Evolutionary conservation across 106 monocot genomes (phyloP).

Genomic region (Phalaenopsis equestris): DNA sequence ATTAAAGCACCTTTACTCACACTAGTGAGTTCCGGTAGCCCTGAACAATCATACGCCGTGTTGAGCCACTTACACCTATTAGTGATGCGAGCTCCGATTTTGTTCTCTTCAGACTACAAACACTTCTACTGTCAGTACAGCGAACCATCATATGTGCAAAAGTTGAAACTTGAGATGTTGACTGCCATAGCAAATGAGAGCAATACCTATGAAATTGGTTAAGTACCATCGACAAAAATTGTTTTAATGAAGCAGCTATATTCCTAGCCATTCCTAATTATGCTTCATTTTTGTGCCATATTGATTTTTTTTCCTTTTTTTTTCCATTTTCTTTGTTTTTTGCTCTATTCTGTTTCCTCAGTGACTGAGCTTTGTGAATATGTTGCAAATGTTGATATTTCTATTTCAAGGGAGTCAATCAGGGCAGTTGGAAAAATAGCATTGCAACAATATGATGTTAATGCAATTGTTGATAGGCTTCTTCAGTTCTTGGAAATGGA

Average conservation of each 20-base stretch:
- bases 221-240: not conserved
- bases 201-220: constrained; percentile 99
- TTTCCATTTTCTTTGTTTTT: too few relatives aligned
- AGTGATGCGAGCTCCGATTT: constrained; percentile 97
- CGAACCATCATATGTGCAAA: constrained; percentile 95
- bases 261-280: not conserved
- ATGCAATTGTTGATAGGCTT: constrained; percentile 97
- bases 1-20: constrained; percentile 97
- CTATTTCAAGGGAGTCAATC: constrained; percentile 94
- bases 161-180: constrained; percentile 98
- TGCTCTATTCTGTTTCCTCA: constrained; percentile 20
- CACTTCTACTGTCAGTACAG: constrained; percentile 96
- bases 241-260: not conserved
- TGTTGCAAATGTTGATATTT: constrained; percentile 95
- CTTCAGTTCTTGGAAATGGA: constrained; percentile 99
- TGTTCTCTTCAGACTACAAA: constrained; percentile 97
- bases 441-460: constrained; percentile 96
- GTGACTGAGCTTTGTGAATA: constrained; percentile 99
- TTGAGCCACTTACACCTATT: constrained; percentile 86
- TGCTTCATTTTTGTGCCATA: not conserved
- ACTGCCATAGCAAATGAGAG: constrained; percentile 98
- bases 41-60: constrained; percentile 97
- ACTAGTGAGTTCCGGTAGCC: constrained; percentile 83
- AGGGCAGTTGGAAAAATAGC: constrained; percentile 99
- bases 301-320: not conserved